phyloP scores from a whole-genome alignment of 2,329 filamentous ascomycete genomes.

The Didymella exigua region DNA sequence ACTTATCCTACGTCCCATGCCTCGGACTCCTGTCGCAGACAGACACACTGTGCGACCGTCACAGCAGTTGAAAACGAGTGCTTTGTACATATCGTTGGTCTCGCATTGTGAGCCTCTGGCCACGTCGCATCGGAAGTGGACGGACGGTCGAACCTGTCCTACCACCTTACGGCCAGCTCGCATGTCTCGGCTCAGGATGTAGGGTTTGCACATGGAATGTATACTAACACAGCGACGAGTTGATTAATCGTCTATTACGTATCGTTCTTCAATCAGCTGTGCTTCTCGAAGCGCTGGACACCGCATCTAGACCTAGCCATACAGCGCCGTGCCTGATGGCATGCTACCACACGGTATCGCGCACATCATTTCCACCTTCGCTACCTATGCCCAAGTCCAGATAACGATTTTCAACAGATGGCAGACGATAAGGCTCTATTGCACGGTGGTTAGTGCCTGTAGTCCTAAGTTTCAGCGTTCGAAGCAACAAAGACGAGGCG shows the following conservation, averaged over 20 bases:
- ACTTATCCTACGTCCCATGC: too few species aligned
- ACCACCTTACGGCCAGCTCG: not conserved
- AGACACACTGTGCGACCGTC: not conserved
- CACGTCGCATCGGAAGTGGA: conserved; percentile 2
- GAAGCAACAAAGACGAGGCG: not conserved
- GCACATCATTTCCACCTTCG: conserved; percentile 16
- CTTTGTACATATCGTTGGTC: not conserved
- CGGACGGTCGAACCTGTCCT: conserved; percentile 4
- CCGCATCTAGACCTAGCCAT: not conserved
- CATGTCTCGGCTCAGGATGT: not conserved
- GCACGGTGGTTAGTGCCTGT: not conserved
- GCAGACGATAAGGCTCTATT: not conserved
- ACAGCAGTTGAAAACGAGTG: not conserved
- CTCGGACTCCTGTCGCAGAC: not conserved
- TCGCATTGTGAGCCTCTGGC: not conserved
- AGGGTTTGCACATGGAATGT: conserved; percentile 6
- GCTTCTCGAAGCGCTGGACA: not conserved
- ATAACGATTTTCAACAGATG: conserved; percentile 3
- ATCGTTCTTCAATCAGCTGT: not conserved
- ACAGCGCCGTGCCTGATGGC: not conserved
- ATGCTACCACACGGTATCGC: not conserved
- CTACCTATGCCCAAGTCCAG: conserved; percentile 9
- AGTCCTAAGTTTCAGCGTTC: not conserved
- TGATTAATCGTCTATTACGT: not conserved
- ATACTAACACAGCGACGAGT: not conserved